phyloP scores from a whole-genome alignment of 768 basidiomycete genomes.

The Cystofilobasidium ferigula region DNA sequence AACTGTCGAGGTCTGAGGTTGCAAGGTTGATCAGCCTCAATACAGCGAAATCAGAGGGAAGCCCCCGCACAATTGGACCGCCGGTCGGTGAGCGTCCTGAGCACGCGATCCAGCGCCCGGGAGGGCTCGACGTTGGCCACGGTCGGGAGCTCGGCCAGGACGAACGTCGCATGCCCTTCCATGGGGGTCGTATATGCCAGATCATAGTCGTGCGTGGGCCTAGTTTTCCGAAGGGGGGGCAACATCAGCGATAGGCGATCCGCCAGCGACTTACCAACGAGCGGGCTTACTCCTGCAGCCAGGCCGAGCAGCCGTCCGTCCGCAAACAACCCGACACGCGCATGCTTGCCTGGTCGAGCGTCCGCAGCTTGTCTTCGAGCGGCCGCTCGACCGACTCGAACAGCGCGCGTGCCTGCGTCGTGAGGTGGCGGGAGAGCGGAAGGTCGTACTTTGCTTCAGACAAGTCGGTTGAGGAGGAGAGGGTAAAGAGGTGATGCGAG shows the following conservation, averaged over 20 bases:
- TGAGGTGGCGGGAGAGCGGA: background rate
- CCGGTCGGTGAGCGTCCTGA: background rate
- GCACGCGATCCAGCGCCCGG: background rate
- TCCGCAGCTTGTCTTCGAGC: background rate
- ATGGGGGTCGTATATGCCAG: background rate
- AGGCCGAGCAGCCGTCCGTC: background rate
- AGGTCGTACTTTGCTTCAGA: background rate
- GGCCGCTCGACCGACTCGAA: background rate
- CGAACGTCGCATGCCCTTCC: background rate
- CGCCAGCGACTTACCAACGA: background rate
- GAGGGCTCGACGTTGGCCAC: background rate
- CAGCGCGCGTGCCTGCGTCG: background rate
- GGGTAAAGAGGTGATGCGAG: conserved; percentile 5
- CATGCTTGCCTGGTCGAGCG: background rate
- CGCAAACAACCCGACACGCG: background rate
- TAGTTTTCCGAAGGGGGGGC: background rate
- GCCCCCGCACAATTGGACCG: background rate
- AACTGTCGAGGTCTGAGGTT: background rate
- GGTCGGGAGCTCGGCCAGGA: background rate
- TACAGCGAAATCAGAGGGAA: background rate
- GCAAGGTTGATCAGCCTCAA: too few species aligned
- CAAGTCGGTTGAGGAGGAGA: background rate
- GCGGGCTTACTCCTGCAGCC: background rate
- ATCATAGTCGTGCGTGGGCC: background rate
- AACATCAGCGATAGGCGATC: background rate